Evolutionary conservation across 208 protist species (phyloP).

Genomic region (Phytomonas francai): DNA sequence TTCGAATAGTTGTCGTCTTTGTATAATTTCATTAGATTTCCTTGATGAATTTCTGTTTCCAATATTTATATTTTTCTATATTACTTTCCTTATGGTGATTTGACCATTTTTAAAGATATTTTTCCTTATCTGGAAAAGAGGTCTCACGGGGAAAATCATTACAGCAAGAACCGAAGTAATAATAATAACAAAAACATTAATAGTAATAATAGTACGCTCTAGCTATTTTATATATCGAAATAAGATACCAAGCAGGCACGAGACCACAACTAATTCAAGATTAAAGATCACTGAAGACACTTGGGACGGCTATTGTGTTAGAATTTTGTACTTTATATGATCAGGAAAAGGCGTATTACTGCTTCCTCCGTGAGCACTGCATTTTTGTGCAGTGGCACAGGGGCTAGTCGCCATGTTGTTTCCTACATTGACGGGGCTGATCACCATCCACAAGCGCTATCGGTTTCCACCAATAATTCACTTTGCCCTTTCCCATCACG

Average conservation of each 20-base stretch:
- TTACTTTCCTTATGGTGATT: conserved; percentile 9
- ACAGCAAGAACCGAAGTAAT: conserved; percentile 4
- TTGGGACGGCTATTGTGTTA: not conserved
- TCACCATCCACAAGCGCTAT: conserved; percentile 17
- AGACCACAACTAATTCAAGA: not conserved
- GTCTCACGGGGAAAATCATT: not conserved
- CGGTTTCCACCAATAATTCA: conserved; percentile 15
- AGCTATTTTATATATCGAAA: not conserved
- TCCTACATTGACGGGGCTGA: conserved; percentile 30
- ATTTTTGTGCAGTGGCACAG: not conserved
- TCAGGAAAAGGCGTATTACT: not conserved
- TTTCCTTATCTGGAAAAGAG: not conserved
- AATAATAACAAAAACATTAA: conserved; percentile 20
- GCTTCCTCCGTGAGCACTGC: not conserved
- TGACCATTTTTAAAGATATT: conserved; percentile 4
- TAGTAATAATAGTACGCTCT: conserved; percentile 6
- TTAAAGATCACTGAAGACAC: not conserved
- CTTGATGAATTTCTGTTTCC: not conserved
- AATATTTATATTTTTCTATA: conserved; percentile 6
- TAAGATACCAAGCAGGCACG: not conserved
- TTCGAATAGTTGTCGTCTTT: not conserved
- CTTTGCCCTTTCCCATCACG: conserved; percentile 19
- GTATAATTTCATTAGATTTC: not conserved
- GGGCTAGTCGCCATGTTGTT: conserved; percentile 16
- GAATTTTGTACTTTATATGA: not conserved